Evolutionary conservation across 1,139 yeast genomes (phyloP), one percentile per base, ranked within the genome.

Genomic region (Hansenula anomala): DNA sequence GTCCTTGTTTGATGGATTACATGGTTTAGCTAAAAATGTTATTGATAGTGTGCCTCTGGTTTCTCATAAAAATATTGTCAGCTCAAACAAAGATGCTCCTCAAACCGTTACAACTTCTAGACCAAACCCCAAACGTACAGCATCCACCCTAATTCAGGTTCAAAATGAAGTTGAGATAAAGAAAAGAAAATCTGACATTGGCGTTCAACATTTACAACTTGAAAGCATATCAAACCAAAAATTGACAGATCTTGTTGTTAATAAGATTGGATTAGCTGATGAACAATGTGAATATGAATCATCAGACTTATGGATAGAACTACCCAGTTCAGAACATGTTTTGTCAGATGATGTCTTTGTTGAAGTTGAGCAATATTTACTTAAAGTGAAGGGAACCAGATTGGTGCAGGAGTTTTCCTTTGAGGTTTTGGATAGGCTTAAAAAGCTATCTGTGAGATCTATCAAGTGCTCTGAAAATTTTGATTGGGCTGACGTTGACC

Each of bases 381-480:
- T 37, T 3, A 49, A 57, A 31, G 30, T 62, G 4, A 30, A 29
- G 3, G 43, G 39, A 10, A 46, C 51, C 0, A 23, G 36, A 7
- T 37, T 47, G 6, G 37, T 51, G 4, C 39, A 49, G 1, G 35
- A 42, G 3, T 27, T 64, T 0, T 49, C 53, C 2, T 34, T 51
- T 4, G 50, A 51, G 1, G 41, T 52, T n/a, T 42, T 60, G 17
- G 43, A 51, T 3, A 46, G 60, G 30, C 44, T 64, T 1, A 59
- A 60, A 36, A 45, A 41, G 3, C 36, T 63, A 11, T 46, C 60
- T 29, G 32, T 50, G 26, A 45, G 40, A 20, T 47, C 60, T 1
- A 36, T 66, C 10, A 47, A 44, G 6, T 39, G 49, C 17, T 54
- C 55, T 4, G 33, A 45, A 6, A 54, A 54, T 16, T 25, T 48